Percentiles rank a stretch among this genome's conserved stretches.
Evolutionary conservation across 2,329 filamentous ascomycete species (phyloP).

Genomic region (Fusarium chuoi): DNA sequence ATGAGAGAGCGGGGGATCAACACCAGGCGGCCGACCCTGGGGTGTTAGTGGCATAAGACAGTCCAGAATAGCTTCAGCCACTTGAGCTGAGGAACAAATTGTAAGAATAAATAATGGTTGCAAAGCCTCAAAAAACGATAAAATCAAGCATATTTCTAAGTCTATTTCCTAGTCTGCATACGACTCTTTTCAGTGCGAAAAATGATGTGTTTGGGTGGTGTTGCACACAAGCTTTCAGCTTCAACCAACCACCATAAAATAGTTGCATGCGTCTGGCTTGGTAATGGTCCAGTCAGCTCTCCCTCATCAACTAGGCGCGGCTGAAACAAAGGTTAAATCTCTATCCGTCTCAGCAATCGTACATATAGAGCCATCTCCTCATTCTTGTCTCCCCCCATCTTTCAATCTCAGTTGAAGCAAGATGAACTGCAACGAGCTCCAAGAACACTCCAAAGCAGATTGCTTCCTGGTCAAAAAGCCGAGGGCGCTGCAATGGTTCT

Average conservation of each 20-base stretch:
- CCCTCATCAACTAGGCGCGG: slow-evolving; percentile 10
- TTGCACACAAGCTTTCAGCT: background rate
- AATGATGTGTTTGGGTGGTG: background rate
- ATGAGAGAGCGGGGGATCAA: slow-evolving; percentile 13
- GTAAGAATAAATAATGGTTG: background rate
- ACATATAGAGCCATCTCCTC: slow-evolving; percentile 8
- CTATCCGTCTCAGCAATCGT: background rate
- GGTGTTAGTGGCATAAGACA: slow-evolving; percentile 8
- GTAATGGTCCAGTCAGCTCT: slow-evolving; percentile 41
- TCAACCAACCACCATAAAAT: background rate
- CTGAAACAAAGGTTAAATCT: slow-evolving; percentile 5
- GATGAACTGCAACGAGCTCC: slow-evolving; percentile 54
- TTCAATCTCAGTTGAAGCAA: background rate
- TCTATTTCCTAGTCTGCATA: background rate
- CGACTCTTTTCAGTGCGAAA: background rate
- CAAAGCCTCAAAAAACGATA: too few relatives aligned
- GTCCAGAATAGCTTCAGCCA: slow-evolving; percentile 10
- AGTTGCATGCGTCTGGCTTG: slow-evolving; percentile 28
- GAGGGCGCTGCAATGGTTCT: slow-evolving; percentile 58
- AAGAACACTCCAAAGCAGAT: slow-evolving; percentile 44
- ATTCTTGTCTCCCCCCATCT: background rate
- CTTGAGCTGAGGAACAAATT: background rate
- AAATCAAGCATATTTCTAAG: background rate
- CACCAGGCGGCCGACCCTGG: slow-evolving; percentile 30
- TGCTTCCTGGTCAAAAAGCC: slow-evolving; percentile 52